A percentile compares a stretch with the other conserved stretches of the same genome.
Conservation (phyloP, 208 protist genomes). For the Leishmania martiniquensis region DNA sequence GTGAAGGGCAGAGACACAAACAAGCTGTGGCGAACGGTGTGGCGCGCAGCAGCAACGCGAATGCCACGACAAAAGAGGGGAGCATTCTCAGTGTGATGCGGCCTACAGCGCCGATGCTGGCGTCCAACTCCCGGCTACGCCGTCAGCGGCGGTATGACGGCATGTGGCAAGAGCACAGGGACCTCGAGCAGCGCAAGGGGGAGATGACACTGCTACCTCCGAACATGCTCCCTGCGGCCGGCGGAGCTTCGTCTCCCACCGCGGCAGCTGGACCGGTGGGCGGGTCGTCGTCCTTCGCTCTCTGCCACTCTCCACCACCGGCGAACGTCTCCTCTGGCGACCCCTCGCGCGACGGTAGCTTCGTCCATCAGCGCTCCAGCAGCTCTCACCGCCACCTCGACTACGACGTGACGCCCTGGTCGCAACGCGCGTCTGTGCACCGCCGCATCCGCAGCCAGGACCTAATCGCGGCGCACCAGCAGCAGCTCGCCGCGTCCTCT, state of each 20-base stretch:
- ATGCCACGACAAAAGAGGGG: constrained; percentile 4
- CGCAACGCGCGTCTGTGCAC: constrained; percentile 31
- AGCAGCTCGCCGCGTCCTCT: constrained; percentile 11
- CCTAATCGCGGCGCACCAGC: constrained; percentile 19
- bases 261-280: neutral
- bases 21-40: neutral
- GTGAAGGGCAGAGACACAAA: constrained; percentile 4
- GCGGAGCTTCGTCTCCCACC: constrained; percentile 2
- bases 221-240: neutral
- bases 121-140: constrained; percentile 47
- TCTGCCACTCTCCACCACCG: constrained; percentile 8
- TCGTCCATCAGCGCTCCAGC: constrained; percentile 19
- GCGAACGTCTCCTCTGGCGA: constrained; percentile 11
- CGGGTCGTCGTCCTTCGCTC: constrained; percentile 12
- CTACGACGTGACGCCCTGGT: constrained; percentile 51
- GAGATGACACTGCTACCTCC: constrained; percentile 3
- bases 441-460: constrained; percentile 45
- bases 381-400: constrained; percentile 38
- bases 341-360: constrained; percentile 26
- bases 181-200: constrained; percentile 30
- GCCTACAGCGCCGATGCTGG: constrained; percentile 31
- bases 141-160: constrained; percentile 55
- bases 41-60: neutral
- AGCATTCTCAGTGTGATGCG: constrained; percentile 29
- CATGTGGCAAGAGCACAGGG: constrained; percentile 41